Evolutionary conservation across 1,284 basidiomycete species (phyloP).

Genomic region (Cryptococcus sp.): DNA sequence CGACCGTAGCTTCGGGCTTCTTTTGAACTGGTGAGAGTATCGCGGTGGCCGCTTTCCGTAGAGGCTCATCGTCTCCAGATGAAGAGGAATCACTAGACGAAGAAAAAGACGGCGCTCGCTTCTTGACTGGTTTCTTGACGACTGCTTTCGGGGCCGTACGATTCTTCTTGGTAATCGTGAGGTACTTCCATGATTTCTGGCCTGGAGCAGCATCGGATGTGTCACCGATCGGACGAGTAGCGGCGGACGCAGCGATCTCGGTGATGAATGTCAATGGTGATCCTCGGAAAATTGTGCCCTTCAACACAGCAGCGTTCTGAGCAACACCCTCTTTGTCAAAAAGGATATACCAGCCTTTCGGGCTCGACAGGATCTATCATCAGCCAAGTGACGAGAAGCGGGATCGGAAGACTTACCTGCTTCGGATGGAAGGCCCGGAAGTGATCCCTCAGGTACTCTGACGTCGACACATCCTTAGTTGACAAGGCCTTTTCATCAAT

Average conservation of each 20-base stretch:
- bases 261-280: conserved; percentile 27
- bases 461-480: conserved; percentile 12
- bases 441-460: conserved; percentile 33
- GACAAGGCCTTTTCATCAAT: conserved; percentile 31
- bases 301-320: conserved; percentile 28
- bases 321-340: conserved; percentile 33
- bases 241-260: conserved; percentile 15
- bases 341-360: conserved; percentile 43
- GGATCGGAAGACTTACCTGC: conserved; percentile 17
- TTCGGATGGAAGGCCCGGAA: conserved; percentile 43
- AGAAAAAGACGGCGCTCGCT: conserved; percentile 11
- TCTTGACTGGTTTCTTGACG: conserved; percentile 9
- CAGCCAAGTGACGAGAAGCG: not conserved
- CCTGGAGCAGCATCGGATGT: conserved; percentile 7
- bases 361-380: conserved; percentile 25
- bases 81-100: conserved; percentile 6
- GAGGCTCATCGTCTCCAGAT: not conserved
- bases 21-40: not conserved
- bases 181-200: conserved; percentile 26
- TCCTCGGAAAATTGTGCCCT: conserved; percentile 33
- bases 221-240: conserved; percentile 4
- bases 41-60: conserved; percentile 5
- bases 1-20: not conserved
- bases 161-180: conserved; percentile 40
- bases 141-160: conserved; percentile 8